phyloP scores from a whole-genome alignment of 306 rosid genomes.

The Prunus salicina region DNA sequence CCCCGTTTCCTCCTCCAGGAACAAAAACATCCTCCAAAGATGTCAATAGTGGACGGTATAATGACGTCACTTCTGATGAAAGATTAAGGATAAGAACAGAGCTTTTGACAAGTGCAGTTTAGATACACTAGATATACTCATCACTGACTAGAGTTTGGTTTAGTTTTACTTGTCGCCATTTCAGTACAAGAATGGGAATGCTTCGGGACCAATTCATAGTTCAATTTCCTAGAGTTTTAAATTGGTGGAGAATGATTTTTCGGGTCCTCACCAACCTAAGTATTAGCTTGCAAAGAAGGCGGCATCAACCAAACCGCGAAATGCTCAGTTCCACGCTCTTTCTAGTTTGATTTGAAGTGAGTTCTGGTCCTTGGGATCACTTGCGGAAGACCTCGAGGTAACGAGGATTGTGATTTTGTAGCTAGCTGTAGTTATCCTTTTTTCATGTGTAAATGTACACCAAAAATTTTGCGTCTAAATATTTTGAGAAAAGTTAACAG shows the following conservation, averaged over 20 bases:
- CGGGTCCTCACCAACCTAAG: neutral
- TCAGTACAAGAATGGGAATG: neutral
- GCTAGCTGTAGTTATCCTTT: slow-evolving; percentile 33
- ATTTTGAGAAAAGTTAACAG: slow-evolving; percentile 1
- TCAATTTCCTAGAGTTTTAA: neutral
- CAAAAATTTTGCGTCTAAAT: neutral
- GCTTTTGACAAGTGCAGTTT: slow-evolving; percentile 66
- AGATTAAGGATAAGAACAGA: slow-evolving; percentile 50
- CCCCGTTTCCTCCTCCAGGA: slow-evolving; percentile 42
- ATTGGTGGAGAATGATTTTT: slow-evolving; percentile 27
- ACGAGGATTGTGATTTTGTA: slow-evolving; percentile 28
- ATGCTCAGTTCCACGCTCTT: slow-evolving; percentile 14
- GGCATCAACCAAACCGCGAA: slow-evolving; percentile 14
- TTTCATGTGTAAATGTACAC: slow-evolving; percentile 19
- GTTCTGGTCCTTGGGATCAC: slow-evolving; percentile 9
- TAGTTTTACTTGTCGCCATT: neutral
- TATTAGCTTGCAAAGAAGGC: slow-evolving; percentile 27
- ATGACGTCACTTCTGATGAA: slow-evolving; percentile 51
- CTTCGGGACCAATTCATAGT: neutral
- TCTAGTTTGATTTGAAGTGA: neutral
- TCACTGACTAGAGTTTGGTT: slow-evolving; percentile 2
- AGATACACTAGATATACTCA: slow-evolving; percentile 20
- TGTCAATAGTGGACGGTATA: slow-evolving; percentile 37
- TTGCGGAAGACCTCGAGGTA: slow-evolving; percentile 1
- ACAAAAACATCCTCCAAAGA: slow-evolving; percentile 43